A percentile compares a stretch with the other conserved stretches of the same genome.
Evolutionary conservation across 768 basidiomycete species (phyloP).

Genomic region (Trametes cubensis): DNA sequence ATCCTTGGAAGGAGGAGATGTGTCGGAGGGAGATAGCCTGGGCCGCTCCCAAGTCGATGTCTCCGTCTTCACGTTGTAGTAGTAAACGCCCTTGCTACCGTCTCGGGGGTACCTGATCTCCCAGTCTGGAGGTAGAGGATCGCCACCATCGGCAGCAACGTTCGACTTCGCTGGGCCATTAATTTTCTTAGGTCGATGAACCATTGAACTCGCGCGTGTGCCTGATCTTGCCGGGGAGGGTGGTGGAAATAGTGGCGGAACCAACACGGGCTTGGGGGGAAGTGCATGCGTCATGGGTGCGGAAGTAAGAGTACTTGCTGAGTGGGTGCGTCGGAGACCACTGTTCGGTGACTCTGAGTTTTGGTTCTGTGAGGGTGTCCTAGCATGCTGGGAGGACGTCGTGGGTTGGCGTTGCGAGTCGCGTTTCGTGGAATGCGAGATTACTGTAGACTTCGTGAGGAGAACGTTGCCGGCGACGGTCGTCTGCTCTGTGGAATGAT

Average conservation of each 20-base stretch:
- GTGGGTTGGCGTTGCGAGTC: constrained; percentile 32
- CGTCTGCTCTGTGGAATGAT: constrained; percentile 40
- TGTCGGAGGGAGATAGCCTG: constrained; percentile 32
- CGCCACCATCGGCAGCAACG: constrained; percentile 30
- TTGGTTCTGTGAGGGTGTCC: constrained; percentile 23
- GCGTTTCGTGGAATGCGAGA: constrained; percentile 26
- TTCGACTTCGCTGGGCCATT: constrained; percentile 33
- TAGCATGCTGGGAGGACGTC: constrained; percentile 20
- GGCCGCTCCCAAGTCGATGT: constrained; percentile 63
- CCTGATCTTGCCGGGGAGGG: constrained; percentile 60
- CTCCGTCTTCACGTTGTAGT: constrained; percentile 58
- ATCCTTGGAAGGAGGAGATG: constrained; percentile 30
- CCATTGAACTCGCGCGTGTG: constrained; percentile 65
- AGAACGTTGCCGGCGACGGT: constrained; percentile 6
- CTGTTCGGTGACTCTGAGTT: constrained; percentile 28
- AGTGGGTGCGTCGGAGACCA: constrained; percentile 33
- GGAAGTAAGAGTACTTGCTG: constrained; percentile 36
- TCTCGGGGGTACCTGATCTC: constrained; percentile 56
- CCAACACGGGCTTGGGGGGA: constrained; percentile 64
- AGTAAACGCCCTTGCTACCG: constrained; percentile 50
- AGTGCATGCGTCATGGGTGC: constrained; percentile 58
- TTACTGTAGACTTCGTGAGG: not conserved
- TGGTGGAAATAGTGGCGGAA: constrained; percentile 47
- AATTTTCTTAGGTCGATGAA: constrained; percentile 48
- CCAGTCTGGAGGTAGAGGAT: constrained; percentile 59